A percentile compares a stretch with the other conserved stretches of the same genome.
These are phyloP conservation scores for Saccharomyces hybrid DNA, from an alignment of 1,139 yeast species.

Conservation along the genomic window DNA sequence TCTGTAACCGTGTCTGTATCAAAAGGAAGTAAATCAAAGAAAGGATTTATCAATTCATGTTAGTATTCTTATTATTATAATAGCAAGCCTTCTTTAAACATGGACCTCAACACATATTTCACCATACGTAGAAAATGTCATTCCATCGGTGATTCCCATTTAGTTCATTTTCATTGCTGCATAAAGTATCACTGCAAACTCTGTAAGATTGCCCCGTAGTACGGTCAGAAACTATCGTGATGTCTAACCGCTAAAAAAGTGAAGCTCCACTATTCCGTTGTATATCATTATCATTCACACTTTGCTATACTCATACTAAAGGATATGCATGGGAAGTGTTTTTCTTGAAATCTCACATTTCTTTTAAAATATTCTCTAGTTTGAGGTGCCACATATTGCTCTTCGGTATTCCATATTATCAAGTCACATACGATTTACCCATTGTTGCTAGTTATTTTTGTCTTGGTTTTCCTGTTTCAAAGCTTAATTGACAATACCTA, in stretches of 20 bases:
- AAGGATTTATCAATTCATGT: neutral
- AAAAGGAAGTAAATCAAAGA: conserved; percentile 5
- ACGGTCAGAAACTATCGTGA: no score
- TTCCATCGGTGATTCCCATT: no score
- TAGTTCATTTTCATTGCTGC: no score
- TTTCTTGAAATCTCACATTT: no score
- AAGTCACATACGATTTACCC: conserved; percentile 35
- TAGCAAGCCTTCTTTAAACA: neutral
- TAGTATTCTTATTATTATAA: neutral
- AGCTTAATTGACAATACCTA: no score
- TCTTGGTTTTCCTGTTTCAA: conserved; percentile 10
- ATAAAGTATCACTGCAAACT: no score
- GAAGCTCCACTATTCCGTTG: no score
- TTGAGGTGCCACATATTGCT: neutral
- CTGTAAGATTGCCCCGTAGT: no score
- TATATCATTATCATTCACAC: no score
- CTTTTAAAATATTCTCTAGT: neutral
- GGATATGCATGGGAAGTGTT: no score
- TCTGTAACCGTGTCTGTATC: neutral
- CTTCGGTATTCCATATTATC: neutral
- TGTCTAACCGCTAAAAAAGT: no score
- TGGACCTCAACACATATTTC: neutral
- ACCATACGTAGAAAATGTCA: neutral
- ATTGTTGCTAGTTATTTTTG: conserved; percentile 32
- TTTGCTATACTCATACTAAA: no score